Percentiles rank a stretch among this genome's conserved stretches.
Evolutionary conservation across 139 green algal species (phyloP).

Genomic region (Ulvella scutata): DNA sequence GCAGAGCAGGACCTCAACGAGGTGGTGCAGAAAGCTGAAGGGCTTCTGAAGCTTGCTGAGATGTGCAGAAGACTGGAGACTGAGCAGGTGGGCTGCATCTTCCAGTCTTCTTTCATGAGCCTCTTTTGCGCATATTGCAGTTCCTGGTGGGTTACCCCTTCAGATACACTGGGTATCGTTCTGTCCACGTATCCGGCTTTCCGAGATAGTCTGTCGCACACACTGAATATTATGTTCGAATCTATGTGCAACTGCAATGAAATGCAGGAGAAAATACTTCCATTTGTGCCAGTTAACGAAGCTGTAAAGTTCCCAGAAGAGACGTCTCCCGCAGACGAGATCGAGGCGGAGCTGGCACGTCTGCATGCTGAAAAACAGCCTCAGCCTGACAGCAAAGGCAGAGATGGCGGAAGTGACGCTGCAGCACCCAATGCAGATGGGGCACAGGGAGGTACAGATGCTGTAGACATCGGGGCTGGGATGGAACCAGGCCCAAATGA

Average conservation of each 20-base stretch:
- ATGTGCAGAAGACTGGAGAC: slow-evolving; percentile 64
- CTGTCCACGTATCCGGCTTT: too few relatives aligned
- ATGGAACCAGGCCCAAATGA: too few relatives aligned
- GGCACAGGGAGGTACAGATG: too few relatives aligned
- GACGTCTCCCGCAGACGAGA: background rate
- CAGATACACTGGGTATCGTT: too few relatives aligned
- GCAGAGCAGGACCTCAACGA: background rate
- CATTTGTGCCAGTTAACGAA: slow-evolving; percentile 33
- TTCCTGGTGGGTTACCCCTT: too few relatives aligned
- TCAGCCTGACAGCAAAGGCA: background rate
- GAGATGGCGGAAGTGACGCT: background rate
- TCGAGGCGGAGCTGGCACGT: background rate
- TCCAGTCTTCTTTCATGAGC: background rate
- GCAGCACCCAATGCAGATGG: too few relatives aligned
- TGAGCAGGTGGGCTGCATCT: slow-evolving; percentile 24
- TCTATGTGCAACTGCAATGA: too few relatives aligned
- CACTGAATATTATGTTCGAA: too few relatives aligned
- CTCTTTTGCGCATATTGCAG: too few relatives aligned
- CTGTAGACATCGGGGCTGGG: too few relatives aligned
- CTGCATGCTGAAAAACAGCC: too few relatives aligned
- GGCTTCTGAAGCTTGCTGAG: slow-evolving; percentile 58
- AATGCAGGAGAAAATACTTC: slow-evolving; percentile 44
- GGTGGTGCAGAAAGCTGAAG: slow-evolving; percentile 26
- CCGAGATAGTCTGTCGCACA: too few relatives aligned
- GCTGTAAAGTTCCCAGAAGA: slow-evolving; percentile 7